Conservation (phyloP, 805 yeast species). For the Citeromyces nyonsensis region DNA sequence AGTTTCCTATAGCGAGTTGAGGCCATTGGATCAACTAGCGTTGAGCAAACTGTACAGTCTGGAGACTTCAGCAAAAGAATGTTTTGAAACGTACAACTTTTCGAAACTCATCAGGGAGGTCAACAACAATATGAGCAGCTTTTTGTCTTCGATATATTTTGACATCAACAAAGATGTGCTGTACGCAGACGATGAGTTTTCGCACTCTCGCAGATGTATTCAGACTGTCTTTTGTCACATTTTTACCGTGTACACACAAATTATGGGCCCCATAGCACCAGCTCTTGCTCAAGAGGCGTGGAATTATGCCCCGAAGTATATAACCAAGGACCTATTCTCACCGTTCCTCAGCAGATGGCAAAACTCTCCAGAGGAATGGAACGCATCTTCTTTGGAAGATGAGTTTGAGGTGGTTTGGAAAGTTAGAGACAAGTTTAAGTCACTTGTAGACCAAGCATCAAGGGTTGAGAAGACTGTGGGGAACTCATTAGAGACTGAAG, state of each 20-base stretch:
- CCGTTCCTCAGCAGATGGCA: conserved; percentile 35
- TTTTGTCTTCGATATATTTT: conserved; percentile 72
- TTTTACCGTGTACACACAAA: conserved; percentile 42
- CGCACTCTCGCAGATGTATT: conserved; percentile 33
- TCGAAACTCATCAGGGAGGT: conserved; percentile 53
- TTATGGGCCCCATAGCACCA: conserved; percentile 75
- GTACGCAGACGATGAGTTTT: conserved; percentile 46
- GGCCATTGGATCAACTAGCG: conserved; percentile 42
- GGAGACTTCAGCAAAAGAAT: conserved; percentile 19
- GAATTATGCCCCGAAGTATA: conserved; percentile 30
- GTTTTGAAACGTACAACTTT: conserved; percentile 48
- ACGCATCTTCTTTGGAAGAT: conserved; percentile 16
- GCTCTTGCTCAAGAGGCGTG: conserved; percentile 79
- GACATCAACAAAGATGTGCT: conserved; percentile 76
- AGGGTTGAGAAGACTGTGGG: conserved; percentile 29
- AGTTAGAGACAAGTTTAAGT: conserved; percentile 32
- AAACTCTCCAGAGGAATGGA: conserved; percentile 17
- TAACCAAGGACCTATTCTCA: conserved; percentile 15
- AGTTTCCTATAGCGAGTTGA: conserved; percentile 22
- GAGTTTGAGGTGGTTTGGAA: conserved; percentile 25
- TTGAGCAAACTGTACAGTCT: conserved; percentile 38
- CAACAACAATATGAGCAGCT: conserved; percentile 58
- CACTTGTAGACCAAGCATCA: conserved; percentile 40
- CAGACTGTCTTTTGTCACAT: conserved; percentile 56
- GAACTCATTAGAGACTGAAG: conserved; percentile 44